Evolutionary conservation across 192 early-diverging fungal species (phyloP).

Genomic region (Pilaira anomala): DNA sequence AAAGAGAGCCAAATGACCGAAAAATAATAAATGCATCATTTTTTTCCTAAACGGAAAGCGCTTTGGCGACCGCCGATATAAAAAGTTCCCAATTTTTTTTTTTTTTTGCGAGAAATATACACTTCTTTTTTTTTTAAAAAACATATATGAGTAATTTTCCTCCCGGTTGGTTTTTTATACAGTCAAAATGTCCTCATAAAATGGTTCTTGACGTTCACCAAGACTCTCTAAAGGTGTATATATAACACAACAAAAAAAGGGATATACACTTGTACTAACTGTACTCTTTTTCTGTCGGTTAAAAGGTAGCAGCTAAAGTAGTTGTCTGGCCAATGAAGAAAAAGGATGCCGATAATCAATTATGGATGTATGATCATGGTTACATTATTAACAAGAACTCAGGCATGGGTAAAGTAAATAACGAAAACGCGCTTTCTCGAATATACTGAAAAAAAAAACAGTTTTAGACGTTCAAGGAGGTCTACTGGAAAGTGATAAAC

Average conservation of each 20-base stretch:
- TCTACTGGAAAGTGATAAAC: slow-evolving; percentile 20
- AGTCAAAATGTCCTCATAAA: slow-evolving; percentile 21
- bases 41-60: too few relatives aligned
- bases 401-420: slow-evolving; percentile 27
- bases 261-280: too few relatives aligned
- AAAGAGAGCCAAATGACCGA: too few relatives aligned
- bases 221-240: slow-evolving; percentile 33
- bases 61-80: too few relatives aligned
- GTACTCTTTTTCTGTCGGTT: neutral
- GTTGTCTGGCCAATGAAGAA: slow-evolving; percentile 27
- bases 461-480: slow-evolving; percentile 10
- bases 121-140: too few relatives aligned
- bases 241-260: neutral
- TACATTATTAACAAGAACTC: slow-evolving; percentile 38
- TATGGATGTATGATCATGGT: slow-evolving; percentile 37
- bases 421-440: too few relatives aligned
- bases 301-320: slow-evolving; percentile 25
- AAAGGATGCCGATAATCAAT: slow-evolving; percentile 22
- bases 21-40: too few relatives aligned
- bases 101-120: too few relatives aligned
- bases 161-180: slow-evolving; percentile 35
- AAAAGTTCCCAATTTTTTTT: too few relatives aligned
- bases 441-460: neutral
- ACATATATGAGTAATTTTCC: slow-evolving; percentile 22
- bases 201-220: slow-evolving; percentile 32